phyloP scores from a whole-genome alignment of 345 rosid species.

The Heritiera fomes region DNA sequence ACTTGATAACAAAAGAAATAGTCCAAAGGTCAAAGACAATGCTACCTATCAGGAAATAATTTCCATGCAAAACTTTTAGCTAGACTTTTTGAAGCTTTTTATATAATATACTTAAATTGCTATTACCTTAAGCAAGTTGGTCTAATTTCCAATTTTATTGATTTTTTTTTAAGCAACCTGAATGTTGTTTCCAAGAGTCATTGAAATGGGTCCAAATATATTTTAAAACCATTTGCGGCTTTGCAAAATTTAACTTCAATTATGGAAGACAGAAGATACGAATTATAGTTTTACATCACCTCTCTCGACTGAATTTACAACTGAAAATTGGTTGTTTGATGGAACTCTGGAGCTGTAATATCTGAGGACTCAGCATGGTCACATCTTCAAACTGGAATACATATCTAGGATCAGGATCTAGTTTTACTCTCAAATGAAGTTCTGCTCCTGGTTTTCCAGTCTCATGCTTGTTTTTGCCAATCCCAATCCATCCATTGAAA shows the following conservation, averaged over 20 bases:
- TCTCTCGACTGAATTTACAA: constrained; percentile 89
- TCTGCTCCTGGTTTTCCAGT: constrained; percentile 62
- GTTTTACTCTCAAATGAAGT: constrained; percentile 85
- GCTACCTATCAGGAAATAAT: neutral
- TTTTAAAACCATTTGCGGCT: neutral
- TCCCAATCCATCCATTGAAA: constrained; percentile 85
- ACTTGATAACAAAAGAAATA: neutral
- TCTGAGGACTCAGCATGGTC: constrained; percentile 83
- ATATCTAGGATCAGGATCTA: constrained; percentile 94
- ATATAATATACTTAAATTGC: neutral
- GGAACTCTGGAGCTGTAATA: constrained; percentile 91
- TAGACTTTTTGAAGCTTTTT: neutral
- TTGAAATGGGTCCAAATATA: constrained; percentile 5
- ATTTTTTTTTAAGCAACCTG: neutral
- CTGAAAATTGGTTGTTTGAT: constrained; percentile 93
- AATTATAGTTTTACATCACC: constrained; percentile 44
- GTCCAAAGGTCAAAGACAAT: neutral
- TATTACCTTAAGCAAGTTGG: neutral
- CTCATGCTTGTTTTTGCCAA: constrained; percentile 78
- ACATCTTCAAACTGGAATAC: constrained; percentile 92
- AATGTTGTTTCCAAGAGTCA: neutral
- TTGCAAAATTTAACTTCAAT: neutral
- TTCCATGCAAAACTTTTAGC: neutral
- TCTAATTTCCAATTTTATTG: neutral
- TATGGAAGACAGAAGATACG: neutral